Evolutionary conservation across 2,329 filamentous ascomycete genomes (phyloP), one percentile per base, ranked within the genome.

Genomic region (Cytospora piceicola): DNA sequence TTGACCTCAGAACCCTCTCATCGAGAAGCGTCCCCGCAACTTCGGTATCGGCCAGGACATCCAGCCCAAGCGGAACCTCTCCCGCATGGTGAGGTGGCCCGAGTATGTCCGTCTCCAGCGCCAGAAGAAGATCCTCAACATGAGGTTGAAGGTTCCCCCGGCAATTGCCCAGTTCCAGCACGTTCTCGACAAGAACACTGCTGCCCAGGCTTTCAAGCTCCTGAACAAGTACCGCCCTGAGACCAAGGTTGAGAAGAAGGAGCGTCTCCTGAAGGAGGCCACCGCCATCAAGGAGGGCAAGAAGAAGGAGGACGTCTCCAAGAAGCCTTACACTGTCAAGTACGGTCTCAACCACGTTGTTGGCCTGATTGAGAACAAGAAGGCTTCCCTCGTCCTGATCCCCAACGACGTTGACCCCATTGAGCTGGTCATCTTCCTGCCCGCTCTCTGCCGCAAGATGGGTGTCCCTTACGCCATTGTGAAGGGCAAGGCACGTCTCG

Each of bases 151-250:
- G 91, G 95, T 99, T 70, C 95, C 95, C 71, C 95, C 96, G 78
- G 90, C 94, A 75, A 93, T 99, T 76, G 89, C 94, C 75, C 95
- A 99, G 87, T 99, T 98, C 90, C 90, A 93, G 85, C 91, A 94
- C 82, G 93, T 96, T 75, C 91, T 98, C 76, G 92, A 96, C 88
- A 91, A 92, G 84, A 96, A 96, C 88, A 92, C 94, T 73, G 96
- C 96, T 74, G 92, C 93, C 76, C 94, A 98, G 86, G 87, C 92
- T 72, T 95, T 99, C 88, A 98, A 98, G 89, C 90, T 99, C 79
- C 92, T 99, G 79, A 96, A 97, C 92, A 99, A 99, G 89, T 99
- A 99, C 91, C 93, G 94, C 77, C 95, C 95, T 74, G 95, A 99
- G 89, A 96, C 92, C 82, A 98, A 97, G 90, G 85, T 87, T 76